Evolutionary conservation across 257 asterid genomes (phyloP), one percentile per base, ranked within the genome.

Genomic region (Solanum tacnaense): DNA sequence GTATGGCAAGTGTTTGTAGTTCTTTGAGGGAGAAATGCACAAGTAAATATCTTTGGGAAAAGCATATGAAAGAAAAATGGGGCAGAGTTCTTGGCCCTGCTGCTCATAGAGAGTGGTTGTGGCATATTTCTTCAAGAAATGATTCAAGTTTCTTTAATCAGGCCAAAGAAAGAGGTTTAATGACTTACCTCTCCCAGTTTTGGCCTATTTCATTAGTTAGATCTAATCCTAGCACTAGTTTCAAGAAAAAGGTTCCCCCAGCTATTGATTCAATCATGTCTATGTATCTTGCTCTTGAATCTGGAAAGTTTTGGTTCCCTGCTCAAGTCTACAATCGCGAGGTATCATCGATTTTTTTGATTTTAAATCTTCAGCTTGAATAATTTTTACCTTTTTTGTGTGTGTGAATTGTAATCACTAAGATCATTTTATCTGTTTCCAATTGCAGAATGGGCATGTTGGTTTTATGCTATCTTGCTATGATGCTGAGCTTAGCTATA

Each of bases 241-340:
- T 39, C 10, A 67, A 68, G 71, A 87, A 39, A 41, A 87, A 71
- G 2, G 27, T 5, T 68, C 18, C 82, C 20, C 31, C 82, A 29
- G 67, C 67, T 85, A 56, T 85, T 87, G 95, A 94, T 90, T 95
- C 98, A 5, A 60, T 92, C 60, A 95, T 95, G 98, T 90, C 91
- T 87, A 90, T 91, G 93, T 96, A 92, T 91, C 90, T 92, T 90
- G 98, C 98, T 86, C 94, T 96, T 79, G 96, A 95, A 90, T 91
- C 96, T 70, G 99, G 99, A 81, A 88, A 88, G 32, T 95, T 95
- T 87, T 93, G 98, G 94, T 95, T 96, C 86, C 98, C 98, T 83
- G 98, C 98, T 5, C 99, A 96, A 92, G 98, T 96, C 70, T 96
- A 94, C 62, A 96, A 96, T 81, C 96, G 98, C 4, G 98, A 96